Conservation (phyloP, 1,284 basidiomycete species). For the Ceratobasidium papillatum region DNA sequence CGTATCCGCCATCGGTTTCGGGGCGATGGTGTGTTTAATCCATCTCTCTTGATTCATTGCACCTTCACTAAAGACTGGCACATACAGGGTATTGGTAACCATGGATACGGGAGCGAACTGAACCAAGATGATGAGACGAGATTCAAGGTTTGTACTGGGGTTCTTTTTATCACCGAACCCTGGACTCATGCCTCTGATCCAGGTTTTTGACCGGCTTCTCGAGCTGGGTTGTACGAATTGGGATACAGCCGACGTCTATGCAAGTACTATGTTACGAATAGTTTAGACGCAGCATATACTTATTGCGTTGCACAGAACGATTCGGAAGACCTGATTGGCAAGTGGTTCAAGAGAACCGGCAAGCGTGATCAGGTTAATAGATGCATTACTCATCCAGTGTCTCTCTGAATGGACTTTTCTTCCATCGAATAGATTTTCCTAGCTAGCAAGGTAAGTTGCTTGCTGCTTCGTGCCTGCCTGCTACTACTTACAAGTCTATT, state of each 20-base stretch:
- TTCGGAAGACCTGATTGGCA: background rate
- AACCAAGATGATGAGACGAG: background rate
- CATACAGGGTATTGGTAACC: background rate
- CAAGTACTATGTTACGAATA: background rate
- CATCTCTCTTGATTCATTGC: no score
- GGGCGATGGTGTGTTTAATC: no score
- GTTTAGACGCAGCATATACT: background rate
- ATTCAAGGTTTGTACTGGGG: background rate
- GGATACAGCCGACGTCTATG: slow-evolving; percentile 32
- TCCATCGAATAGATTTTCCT: slow-evolving; percentile 58
- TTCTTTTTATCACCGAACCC: no score
- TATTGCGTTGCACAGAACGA: background rate
- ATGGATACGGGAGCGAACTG: background rate
- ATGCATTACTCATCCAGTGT: background rate
- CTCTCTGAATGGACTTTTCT: background rate
- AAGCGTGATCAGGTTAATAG: slow-evolving; percentile 49
- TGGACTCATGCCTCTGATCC: no score
- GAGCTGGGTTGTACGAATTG: slow-evolving; percentile 37
- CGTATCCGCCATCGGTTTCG: no score
- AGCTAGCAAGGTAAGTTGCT: slow-evolving; percentile 58
- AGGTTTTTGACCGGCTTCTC: no score
- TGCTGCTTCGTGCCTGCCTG: background rate
- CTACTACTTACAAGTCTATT: background rate
- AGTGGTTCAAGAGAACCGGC: slow-evolving; percentile 45
- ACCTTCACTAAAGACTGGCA: no score